Conservation (phyloP, 495 filamentous ascomycete genomes). For the Cairneyella variabilis region DNA sequence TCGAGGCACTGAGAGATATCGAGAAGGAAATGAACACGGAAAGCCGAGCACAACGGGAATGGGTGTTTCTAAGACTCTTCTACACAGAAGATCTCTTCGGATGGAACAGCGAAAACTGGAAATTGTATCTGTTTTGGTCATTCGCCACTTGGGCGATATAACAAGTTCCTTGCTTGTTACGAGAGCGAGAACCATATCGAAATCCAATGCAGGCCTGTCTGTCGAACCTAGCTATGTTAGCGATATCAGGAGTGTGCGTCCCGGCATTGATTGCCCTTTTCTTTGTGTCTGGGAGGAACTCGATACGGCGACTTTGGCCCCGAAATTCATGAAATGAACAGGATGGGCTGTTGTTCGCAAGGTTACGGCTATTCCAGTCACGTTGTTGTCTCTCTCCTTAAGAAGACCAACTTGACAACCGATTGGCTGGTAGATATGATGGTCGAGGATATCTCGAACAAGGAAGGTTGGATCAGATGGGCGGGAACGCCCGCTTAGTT, state of each 20-base stretch:
- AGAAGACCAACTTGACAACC: background rate
- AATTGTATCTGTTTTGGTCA: constrained; percentile 7
- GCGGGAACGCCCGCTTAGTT: constrained; percentile 46
- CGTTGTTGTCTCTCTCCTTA: constrained; percentile 2
- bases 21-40: constrained; percentile 4
- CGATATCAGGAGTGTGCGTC: constrained; percentile 3
- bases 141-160: background rate
- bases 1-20: constrained; percentile 35
- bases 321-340: constrained; percentile 8
- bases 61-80: constrained; percentile 54
- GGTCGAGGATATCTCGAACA: constrained; percentile 26
- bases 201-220: background rate
- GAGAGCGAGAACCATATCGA: constrained; percentile 3
- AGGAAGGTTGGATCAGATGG: constrained; percentile 35
- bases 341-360: constrained; percentile 8
- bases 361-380: background rate
- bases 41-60: constrained; percentile 9
- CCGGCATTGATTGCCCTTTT: background rate
- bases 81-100: constrained; percentile 32
- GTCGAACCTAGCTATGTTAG: background rate
- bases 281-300: constrained; percentile 7
- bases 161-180: background rate
- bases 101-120: constrained; percentile 11
- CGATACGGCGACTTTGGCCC: background rate
- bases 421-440: constrained; percentile 22